A percentile compares a stretch with the other conserved stretches of the same genome.
Evolutionary conservation across 1,139 yeast species (phyloP).

Genomic region (Debaryomyces coudertii): DNA sequence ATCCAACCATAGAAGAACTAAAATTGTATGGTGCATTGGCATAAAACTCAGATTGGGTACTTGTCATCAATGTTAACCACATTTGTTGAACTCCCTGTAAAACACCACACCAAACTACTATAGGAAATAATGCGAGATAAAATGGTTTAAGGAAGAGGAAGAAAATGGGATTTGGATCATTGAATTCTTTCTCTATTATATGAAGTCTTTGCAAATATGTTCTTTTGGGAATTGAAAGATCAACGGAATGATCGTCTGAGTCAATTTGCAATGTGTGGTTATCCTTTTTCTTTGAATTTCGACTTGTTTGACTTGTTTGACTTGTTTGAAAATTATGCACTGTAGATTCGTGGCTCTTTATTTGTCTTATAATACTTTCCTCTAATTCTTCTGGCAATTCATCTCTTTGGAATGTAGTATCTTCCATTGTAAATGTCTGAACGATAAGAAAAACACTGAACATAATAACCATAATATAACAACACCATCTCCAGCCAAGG

Average conservation of each 20-base stretch:
- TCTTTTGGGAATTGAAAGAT: slow-evolving; percentile 27
- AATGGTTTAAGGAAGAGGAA: slow-evolving; percentile 45
- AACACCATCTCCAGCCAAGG: slow-evolving; percentile 53
- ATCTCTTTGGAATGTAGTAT: slow-evolving; percentile 38
- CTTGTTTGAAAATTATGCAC: neutral
- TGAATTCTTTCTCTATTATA: slow-evolving; percentile 40
- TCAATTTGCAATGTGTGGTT: slow-evolving; percentile 1
- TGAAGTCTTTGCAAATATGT: slow-evolving; percentile 39
- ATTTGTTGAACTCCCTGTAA: slow-evolving; percentile 65
- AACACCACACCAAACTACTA: slow-evolving; percentile 62
- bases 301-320: neutral
- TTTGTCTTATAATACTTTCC: slow-evolving; percentile 20
- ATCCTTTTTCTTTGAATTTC: neutral
- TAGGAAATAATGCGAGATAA: slow-evolving; percentile 53
- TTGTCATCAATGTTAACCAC: slow-evolving; percentile 51
- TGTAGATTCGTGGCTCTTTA: slow-evolving; percentile 11
- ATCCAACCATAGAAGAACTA: slow-evolving; percentile 38
- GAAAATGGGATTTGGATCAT: slow-evolving; percentile 44
- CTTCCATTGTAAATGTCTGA: slow-evolving; percentile 48
- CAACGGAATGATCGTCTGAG: neutral
- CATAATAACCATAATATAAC: slow-evolving; percentile 49
- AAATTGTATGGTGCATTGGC: slow-evolving; percentile 41
- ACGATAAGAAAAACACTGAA: slow-evolving; percentile 47
- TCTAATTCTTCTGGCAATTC: slow-evolving; percentile 17
- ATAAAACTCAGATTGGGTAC: slow-evolving; percentile 49